Evolutionary conservation across 1,139 yeast species (phyloP), one percentile per base, ranked within the genome.

Genomic region (Geotrichum cucujoidarum): DNA sequence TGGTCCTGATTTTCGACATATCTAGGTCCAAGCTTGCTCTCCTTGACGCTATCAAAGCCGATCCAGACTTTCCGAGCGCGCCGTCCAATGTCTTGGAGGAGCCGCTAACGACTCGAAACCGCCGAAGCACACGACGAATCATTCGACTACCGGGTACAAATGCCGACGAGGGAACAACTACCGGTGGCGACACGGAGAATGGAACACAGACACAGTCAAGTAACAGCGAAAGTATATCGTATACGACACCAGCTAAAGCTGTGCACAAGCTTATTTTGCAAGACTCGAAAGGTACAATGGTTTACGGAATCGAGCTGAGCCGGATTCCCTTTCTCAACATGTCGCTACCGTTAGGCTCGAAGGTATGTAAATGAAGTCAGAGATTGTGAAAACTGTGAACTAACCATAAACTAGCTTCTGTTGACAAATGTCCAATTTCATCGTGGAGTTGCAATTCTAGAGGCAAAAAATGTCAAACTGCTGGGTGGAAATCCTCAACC

Each of bases 301-400:
- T 54, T 33, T 62, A 58, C 41, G 66, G 61, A 14, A 43, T 61
- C 17, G 62, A 59, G 43, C 41, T 52, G n/a, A 50, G 54, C 31
- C 42, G 43, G n/a, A 36, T 57, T 16, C 48, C 54, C 5, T 53
- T 32, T 34, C 47, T 55, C 17, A 46, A 47, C 31, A 49, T 33
- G 54, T 45, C 49, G 20, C 48, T 50, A 3, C 53, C 49, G 14
- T 45, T 57, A 8, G 63, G 63, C 2, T 43, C 57, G 7, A 48
- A 48, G 25, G 43, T 47, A 42, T 24, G 48, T 17, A 6, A 3
- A 38, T n/a, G 18, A 24, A 24, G 10, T 6, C 27, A 24, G 10
- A 24, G 6, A 6, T 24, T 6, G 16, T 2, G 13, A 10, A 34
- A 18, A 10, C 18, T 11, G 11, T 31, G 3, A 14, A 2, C 25